Evolutionary conservation across 2,329 filamentous ascomycete species (phyloP).

Genomic region (Epichloe gansuensis): DNA sequence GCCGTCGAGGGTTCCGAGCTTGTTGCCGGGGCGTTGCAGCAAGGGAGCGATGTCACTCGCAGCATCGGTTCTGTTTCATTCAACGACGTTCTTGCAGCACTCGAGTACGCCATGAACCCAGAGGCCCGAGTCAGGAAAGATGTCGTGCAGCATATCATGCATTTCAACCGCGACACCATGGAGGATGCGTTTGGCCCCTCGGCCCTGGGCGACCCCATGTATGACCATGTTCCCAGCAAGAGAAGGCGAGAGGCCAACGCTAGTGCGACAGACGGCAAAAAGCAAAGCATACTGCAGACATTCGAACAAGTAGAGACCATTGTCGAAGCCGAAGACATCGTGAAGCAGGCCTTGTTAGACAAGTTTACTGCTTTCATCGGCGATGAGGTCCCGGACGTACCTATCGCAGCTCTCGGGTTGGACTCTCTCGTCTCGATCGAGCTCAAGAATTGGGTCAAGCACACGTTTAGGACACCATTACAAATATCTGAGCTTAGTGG

Average conservation of each 20-base stretch:
- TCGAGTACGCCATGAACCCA: slow-evolving; percentile 13
- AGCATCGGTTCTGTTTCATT: slow-evolving; percentile 21
- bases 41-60: slow-evolving; percentile 5
- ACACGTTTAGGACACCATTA: slow-evolving; percentile 27
- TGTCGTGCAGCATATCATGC: not conserved
- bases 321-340: not conserved
- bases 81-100: too few relatives aligned
- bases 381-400: slow-evolving; percentile 8
- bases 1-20: slow-evolving; percentile 18
- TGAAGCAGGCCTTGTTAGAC: not conserved
- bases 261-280: too few relatives aligned
- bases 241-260: not conserved
- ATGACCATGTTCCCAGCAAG: not conserved
- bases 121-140: slow-evolving; percentile 1
- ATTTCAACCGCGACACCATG: not conserved
- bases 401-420: slow-evolving; percentile 18
- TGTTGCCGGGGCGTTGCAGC: not conserved
- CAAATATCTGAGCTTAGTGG: slow-evolving; percentile 34
- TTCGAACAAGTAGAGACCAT: too few relatives aligned
- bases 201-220: not conserved
- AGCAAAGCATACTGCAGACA: too few relatives aligned
- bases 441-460: slow-evolving; percentile 37
- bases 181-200: not conserved
- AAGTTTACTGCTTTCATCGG: not conserved
- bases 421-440: slow-evolving; percentile 38